Conservation (phyloP, 164 flowering plant genomes). For the Tetrastigma voinierianum region DNA sequence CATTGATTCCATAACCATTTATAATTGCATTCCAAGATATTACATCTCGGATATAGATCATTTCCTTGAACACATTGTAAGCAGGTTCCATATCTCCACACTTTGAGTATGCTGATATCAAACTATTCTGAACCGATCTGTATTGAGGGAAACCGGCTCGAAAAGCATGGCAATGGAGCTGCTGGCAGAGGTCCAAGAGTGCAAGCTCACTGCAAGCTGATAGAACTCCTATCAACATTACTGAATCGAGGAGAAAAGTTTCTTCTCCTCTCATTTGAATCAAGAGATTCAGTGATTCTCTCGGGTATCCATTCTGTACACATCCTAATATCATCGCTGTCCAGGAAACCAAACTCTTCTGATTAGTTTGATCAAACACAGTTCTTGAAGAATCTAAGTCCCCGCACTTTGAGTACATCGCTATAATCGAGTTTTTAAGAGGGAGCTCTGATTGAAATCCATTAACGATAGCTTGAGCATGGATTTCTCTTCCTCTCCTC, state of each 20-base stretch:
- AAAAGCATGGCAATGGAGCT: slow-evolving; percentile 31
- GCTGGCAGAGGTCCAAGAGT: slow-evolving; percentile 30
- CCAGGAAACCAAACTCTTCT: slow-evolving; percentile 37
- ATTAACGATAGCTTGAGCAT: slow-evolving; percentile 23
- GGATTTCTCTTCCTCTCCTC: slow-evolving; percentile 31
- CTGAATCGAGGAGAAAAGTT: slow-evolving; percentile 22
- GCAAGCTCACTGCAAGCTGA: slow-evolving; percentile 36
- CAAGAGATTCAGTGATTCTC: slow-evolving; percentile 28
- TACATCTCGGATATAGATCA: slow-evolving; percentile 18
- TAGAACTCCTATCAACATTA: slow-evolving; percentile 19
- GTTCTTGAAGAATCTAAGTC: slow-evolving; percentile 29
- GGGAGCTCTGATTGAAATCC: slow-evolving; percentile 23
- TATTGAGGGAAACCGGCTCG: slow-evolving; percentile 22
- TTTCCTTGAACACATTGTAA: slow-evolving; percentile 25
- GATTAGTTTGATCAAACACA: slow-evolving; percentile 18
- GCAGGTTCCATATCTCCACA: slow-evolving; percentile 33
- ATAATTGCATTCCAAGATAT: slow-evolving; percentile 45
- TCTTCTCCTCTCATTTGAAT: slow-evolving; percentile 12
- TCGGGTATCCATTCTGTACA: slow-evolving; percentile 27
- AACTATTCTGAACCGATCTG: slow-evolving; percentile 30
- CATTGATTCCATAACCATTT: slow-evolving; percentile 41
- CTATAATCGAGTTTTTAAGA: slow-evolving; percentile 27
- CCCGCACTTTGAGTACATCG: slow-evolving; percentile 40
- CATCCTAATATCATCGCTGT: slow-evolving; percentile 41
- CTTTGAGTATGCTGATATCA: slow-evolving; percentile 33